Evolutionary conservation across 192 early-diverging fungal genomes (phyloP), one percentile per base, ranked within the genome.

Genomic region (Coemansia sp.): DNA sequence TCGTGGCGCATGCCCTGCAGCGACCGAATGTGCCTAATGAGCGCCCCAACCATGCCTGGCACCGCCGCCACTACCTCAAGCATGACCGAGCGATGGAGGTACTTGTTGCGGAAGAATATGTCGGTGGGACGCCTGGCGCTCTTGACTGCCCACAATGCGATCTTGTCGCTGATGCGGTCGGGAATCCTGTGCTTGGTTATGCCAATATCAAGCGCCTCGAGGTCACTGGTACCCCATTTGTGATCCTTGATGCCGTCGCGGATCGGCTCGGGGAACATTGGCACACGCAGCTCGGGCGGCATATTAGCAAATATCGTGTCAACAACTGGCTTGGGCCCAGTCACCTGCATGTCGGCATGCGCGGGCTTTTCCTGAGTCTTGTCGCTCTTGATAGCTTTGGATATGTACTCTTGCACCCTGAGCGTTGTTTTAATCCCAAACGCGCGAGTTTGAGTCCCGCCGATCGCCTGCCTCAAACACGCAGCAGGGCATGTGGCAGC

Each of bases 11-110:
- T 85, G 1, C 86, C 71, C 16, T 93, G 87, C 24, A 95, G 79
- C 33, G 91, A 92, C 20, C 86, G 84, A 14, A 94, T 83, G 61
- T 96, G 94, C 9, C 91, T 83, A 14, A 92, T 76, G 70, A 91
- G 82, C 6, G 88, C 94, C 16, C 88, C 94, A 0, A 95, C 94
- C 90, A 96, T 93, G 38, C 95, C 95, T 13, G 93, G 93, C 33
- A 92, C 89, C 14, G 87, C 89, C 9, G 90, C 88, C 16, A 93
- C 84, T 0, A 88, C 90, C 57, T 90, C 91, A 5, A 93, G 83
- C 82, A 91, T 88, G 16, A 94, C 91, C 3, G 87, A 89, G 60
- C 91, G 85, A 69, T 90, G 88, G 42, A 91, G 81, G 60, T 92
- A 90, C 77, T 94, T 88, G 65, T 83, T 85, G 43, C 86, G 76